Evolutionary conservation across 345 rosid genomes (phyloP), one percentile per base, ranked within the genome.

Genomic region (Heritiera littoralis): DNA sequence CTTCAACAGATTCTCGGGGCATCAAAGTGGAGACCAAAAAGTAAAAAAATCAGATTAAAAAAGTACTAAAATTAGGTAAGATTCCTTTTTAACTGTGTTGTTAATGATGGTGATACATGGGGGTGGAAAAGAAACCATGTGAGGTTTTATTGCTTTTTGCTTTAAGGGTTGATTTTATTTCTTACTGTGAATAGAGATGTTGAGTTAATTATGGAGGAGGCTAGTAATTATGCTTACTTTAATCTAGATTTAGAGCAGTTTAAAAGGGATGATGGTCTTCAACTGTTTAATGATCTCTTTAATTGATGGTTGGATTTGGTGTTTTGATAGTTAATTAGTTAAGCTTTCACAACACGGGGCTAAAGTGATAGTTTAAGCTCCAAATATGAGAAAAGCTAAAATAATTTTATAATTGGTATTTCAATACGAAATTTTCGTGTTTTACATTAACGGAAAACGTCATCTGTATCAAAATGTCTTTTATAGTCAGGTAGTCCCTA

Each of bases 91-190:
- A 48, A 77, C 71, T 45, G 77, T 68, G 79, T 43, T 46, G 61
- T 58, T 81, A 89, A 86, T 91, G 88, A 87, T 85, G 84, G 79
- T 67, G 79, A 83, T 63, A 56, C 69, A 78, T 83, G 83, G 85
- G 49, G 40, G 10, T 6, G 35, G 9, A 10, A 18, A 10, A 23
- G 51, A 15, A 70, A 20, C 59, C 41, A 38, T 43, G 59, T 48
- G 59, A 59, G 54, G 52, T 67, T 69, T 51, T 52, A 72, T 61
- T 72, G 61, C 61, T 51, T 32, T 52, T 52, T 52, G 23, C 61
- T 30, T 8, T 17, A 11, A 23, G 4, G 45, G 55, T 13, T 72
- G 60, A 49, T 51, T 51, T 32, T 17, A 20, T 49, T 72, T 72
- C 13, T 54, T 72, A 54, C 76, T 54, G 15, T 35, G 28, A 6